A percentile compares a stretch with the other conserved stretches of the same genome.
phyloP scores from a whole-genome alignment of 768 basidiomycete genomes.

The Polyporus arcularius region DNA sequence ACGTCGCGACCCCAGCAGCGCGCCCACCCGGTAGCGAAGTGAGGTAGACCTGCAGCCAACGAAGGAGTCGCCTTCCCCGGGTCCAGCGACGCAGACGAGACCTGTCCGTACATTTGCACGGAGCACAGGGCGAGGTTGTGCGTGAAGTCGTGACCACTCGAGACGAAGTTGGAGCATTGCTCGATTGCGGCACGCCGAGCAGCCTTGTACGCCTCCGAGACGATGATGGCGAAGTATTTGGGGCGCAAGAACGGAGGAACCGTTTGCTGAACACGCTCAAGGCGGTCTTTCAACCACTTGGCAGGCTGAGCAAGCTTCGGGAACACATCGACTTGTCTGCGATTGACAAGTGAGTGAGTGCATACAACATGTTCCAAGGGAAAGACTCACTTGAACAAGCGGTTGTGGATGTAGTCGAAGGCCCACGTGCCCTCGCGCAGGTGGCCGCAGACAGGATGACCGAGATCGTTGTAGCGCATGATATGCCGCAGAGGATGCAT shows the following conservation, averaged over 20 bases:
- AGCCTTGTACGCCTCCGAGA: slow-evolving; percentile 92
- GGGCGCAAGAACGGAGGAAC: slow-evolving; percentile 90
- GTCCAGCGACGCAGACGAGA: slow-evolving; percentile 88
- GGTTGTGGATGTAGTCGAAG: slow-evolving; percentile 77
- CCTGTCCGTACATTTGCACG: slow-evolving; percentile 88
- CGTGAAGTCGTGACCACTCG: slow-evolving; percentile 83
- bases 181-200: slow-evolving; percentile 81
- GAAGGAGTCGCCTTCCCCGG: slow-evolving; percentile 71
- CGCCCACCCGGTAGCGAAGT: slow-evolving; percentile 93
- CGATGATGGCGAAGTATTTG: slow-evolving; percentile 92
- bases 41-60: slow-evolving; percentile 92
- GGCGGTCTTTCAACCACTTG: slow-evolving; percentile 86
- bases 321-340: slow-evolving; percentile 59
- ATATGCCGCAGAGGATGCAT: slow-evolving; percentile 86
- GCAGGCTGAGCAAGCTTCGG: slow-evolving; percentile 73
- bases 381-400: slow-evolving; percentile 66
- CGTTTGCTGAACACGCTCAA: slow-evolving; percentile 71
- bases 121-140: slow-evolving; percentile 86
- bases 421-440: slow-evolving; percentile 90
- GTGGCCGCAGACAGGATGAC: slow-evolving; percentile 88
- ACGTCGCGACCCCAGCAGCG: slow-evolving; percentile 96
- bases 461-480: slow-evolving; percentile 90
- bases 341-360: slow-evolving; percentile 4
- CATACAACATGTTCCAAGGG: neutral
- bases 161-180: slow-evolving; percentile 86